Percentiles rank a stretch among this genome's conserved stretches.
phyloP scores from a whole-genome alignment of 495 filamentous ascomycete genomes.

The Penicillium waksmanii region DNA sequence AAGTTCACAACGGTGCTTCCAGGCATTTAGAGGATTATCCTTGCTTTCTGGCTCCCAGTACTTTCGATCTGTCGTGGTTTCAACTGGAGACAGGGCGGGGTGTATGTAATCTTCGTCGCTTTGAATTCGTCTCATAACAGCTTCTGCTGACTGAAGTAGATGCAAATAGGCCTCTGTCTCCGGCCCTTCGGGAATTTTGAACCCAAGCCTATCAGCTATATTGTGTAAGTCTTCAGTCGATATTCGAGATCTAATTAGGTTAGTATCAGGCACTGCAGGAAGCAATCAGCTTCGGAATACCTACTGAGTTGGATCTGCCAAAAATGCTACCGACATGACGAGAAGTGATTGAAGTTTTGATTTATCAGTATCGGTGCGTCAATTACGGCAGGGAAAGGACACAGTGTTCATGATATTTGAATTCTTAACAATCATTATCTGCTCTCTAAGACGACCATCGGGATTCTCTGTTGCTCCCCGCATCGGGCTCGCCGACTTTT shows the following conservation, averaged over 20 bases:
- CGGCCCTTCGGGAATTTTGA: slow-evolving; percentile 18
- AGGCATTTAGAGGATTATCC: slow-evolving; percentile 45
- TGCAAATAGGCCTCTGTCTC: slow-evolving; percentile 32
- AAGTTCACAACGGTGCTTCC: slow-evolving; percentile 35
- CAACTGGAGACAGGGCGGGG: slow-evolving; percentile 23
- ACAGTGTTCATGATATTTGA: neutral
- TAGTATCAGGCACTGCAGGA: neutral
- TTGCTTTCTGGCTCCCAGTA: slow-evolving; percentile 28
- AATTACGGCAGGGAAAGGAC: too few species aligned
- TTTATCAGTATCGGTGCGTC: neutral
- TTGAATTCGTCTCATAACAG: slow-evolving; percentile 24
- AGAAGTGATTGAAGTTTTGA: neutral
- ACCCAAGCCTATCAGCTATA: slow-evolving; percentile 19
- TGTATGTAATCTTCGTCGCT: slow-evolving; percentile 34
- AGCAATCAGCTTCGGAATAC: neutral
- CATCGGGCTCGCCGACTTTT: slow-evolving; percentile 2
- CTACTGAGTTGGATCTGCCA: slow-evolving; percentile 22
- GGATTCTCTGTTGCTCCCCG: neutral
- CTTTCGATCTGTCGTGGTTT: slow-evolving; percentile 14
- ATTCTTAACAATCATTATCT: neutral
- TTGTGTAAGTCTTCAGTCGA: slow-evolving; percentile 14
- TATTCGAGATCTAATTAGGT: slow-evolving; percentile 20
- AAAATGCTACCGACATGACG: slow-evolving; percentile 24
- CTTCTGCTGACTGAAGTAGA: slow-evolving; percentile 33
- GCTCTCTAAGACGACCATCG: neutral